Evolutionary conservation across 768 basidiomycete species (phyloP).

Genomic region (Collybia sordida): DNA sequence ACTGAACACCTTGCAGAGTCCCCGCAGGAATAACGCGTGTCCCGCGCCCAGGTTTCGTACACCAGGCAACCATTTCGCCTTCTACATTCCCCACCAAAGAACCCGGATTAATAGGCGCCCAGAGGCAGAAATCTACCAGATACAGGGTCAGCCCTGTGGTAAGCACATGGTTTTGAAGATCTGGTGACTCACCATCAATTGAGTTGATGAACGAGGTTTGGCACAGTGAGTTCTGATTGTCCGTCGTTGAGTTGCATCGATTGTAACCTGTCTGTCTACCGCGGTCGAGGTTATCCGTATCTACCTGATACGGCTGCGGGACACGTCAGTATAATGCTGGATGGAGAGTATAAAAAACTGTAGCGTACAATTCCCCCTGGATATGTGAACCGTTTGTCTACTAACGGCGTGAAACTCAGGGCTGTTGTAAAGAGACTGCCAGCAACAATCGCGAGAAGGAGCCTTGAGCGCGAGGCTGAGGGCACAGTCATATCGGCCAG

Average conservation of each 20-base stretch:
- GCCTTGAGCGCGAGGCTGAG: too few relatives aligned
- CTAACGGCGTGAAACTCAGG: too few relatives aligned
- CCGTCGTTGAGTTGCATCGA: conserved; percentile 60
- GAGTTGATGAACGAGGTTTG: conserved; percentile 56
- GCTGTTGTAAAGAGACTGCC: too few relatives aligned
- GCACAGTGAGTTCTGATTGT: conserved; percentile 43
- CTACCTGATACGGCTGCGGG: conserved; percentile 27
- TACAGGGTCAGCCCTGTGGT: too few relatives aligned
- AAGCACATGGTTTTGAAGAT: conserved; percentile 3
- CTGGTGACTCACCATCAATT: conserved; percentile 40
- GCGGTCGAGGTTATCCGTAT: conserved; percentile 28
- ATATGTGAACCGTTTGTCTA: too few relatives aligned
- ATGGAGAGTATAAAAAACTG: background rate
- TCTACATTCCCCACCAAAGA: conserved; percentile 65
- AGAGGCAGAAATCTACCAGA: conserved; percentile 65
- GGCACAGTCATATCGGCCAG: too few relatives aligned
- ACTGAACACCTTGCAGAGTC: conserved; percentile 64
- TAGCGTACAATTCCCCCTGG: background rate
- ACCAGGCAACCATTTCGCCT: conserved; percentile 73
- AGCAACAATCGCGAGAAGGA: too few relatives aligned
- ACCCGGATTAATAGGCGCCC: conserved; percentile 53
- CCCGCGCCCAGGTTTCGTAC: conserved; percentile 68
- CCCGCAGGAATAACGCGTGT: conserved; percentile 73
- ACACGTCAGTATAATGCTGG: background rate
- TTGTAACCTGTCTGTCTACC: conserved; percentile 63